Evolutionary conservation across 2,329 filamentous ascomycete genomes (phyloP), one percentile per base, ranked within the genome.

Genomic region (Aspergillus pseudoviridinutans): DNA sequence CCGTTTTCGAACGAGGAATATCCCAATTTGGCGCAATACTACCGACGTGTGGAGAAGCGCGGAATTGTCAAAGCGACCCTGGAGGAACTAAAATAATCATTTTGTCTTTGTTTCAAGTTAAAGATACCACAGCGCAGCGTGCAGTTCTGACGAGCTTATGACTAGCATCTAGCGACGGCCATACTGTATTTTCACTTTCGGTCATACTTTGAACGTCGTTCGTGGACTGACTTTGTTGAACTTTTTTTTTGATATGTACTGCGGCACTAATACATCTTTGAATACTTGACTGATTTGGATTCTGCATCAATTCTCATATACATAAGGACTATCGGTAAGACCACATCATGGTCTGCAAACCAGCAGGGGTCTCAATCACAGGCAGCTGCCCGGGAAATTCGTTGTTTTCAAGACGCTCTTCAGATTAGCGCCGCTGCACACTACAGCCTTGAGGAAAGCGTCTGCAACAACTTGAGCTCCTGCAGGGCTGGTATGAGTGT

Each of bases 401-500:
- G 59, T 66, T 20, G 65, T 66, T 49, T 53, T 77, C 47, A 80
- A 62, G 38, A 67, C 68, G 17, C 65, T 69, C 50, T 71, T 66
- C 55, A 85, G 66, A 0, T 71, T 73, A 20, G 78, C 78, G 7
- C 75, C 76, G 1, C 72, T 77, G 63, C 82, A 85, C 58, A 78
- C 74, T 17, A 85, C 67, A 0, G 77, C 84, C 74, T 85, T 84
- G 29, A 85, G 80, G 64, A 87, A 88, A 4, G 82, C 79, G 63
- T 82, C 76, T 0, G 84, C 79, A 54, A 84, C 81, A 3, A 80
- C 72, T 58, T 83, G 75, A 1, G 86, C 84, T n/a, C 84, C 81
- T 28, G 71, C 74, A 0, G 82, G 74, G 53, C 79, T 81, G 1
- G 85, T 87, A 68, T 87, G 86, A 0, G 85, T 88, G 68, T 88